Evolutionary conservation across 257 asterid genomes (phyloP), one percentile per base, ranked within the genome.

Genomic region (Solanum boliviense): DNA sequence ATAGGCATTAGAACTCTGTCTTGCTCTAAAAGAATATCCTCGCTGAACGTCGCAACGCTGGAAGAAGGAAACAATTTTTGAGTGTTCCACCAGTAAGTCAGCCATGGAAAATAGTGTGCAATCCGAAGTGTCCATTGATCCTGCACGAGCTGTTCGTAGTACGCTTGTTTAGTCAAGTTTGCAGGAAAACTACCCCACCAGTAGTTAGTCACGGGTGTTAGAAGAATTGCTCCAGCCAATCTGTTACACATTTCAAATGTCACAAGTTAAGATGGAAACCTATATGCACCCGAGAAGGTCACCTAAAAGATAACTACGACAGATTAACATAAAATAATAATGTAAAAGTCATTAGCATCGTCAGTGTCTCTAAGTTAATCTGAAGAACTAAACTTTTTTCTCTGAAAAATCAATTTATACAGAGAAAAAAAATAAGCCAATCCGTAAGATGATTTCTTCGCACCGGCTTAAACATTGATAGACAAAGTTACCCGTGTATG

Each of bases 51-150:
- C 31, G 94, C 62, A 72, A 91, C 92, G 76, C 93, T 87, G 7
- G 68, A 52, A 68, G 82, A 21, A 9, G 99, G 96, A 91, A 97
- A 95, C 1, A 91, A 81, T 36, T 92, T 95, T 89, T 95, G 99
- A 84, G 98, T 93, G 93, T 93, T 95, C 99, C 99, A 97, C 99
- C 96, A 97, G 89, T 94, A 91, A 81, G 93, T 93, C 87, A 97
- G 95, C 99, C 98, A 95, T 15, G 99, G 98, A 70, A 90, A 13
- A 88, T 95, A 86, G 85, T 95, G 98, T 87, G 94, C 90, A 72
- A 97, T 94, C 71, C 98, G 96, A 67, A 94, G 65, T 29, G 96
- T 93, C 99, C 99, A 95, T 48, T 93, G 99, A 87, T 97, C 98
- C 88, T 84, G 96, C 41, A 87, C 31, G 25, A 90, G 90, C 88